These are phyloP conservation scores for Hyaloscypha hepaticicola DNA, from an alignment of 495 filamentous ascomycete genomes.

Conservation along the genomic window DNA sequence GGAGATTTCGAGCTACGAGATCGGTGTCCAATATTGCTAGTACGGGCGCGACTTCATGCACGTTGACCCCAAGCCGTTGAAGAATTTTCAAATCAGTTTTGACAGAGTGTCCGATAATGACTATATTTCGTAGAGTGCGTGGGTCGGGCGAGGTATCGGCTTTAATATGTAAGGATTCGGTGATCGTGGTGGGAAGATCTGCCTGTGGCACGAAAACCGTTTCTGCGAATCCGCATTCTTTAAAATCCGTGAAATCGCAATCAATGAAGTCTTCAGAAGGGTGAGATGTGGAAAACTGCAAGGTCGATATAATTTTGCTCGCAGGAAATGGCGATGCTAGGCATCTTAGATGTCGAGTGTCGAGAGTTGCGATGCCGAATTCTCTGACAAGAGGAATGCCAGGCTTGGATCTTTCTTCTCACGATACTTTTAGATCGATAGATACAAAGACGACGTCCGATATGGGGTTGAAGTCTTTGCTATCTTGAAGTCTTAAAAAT, in stretches of 20 bases:
- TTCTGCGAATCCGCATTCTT: conserved; percentile 21
- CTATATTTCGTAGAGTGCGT: conserved; percentile 50
- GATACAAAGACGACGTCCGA: conserved; percentile 10
- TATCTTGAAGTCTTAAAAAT: too few relatives aligned
- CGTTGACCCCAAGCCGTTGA: conserved; percentile 54
- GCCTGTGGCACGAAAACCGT: conserved; percentile 5
- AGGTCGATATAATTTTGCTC: conserved; percentile 10
- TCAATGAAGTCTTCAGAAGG: conserved; percentile 17
- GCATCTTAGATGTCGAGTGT: conserved; percentile 10
- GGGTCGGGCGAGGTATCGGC: conserved; percentile 24
- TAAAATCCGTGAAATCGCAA: conserved; percentile 19
- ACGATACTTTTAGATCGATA: conserved; percentile 16
- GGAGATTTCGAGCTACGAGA: conserved; percentile 57
- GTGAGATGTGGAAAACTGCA: conserved; percentile 18
- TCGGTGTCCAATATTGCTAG: conserved; percentile 41
- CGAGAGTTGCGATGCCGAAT: conserved; percentile 21
- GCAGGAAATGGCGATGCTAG: too few relatives aligned
- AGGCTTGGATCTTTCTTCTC: conserved; percentile 7
- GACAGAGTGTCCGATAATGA: conserved; percentile 76
- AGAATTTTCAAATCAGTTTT: conserved; percentile 65
- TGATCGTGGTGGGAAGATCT: conserved; percentile 6
- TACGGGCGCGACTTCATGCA: conserved; percentile 47
- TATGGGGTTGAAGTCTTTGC: conserved; percentile 4
- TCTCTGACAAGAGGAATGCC: conserved; percentile 17
- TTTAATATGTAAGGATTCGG: conserved; percentile 10